These are phyloP conservation scores for Amphicarpaea edgeworthii DNA, from an alignment of 306 rosid species.

Conservation along the genomic window DNA sequence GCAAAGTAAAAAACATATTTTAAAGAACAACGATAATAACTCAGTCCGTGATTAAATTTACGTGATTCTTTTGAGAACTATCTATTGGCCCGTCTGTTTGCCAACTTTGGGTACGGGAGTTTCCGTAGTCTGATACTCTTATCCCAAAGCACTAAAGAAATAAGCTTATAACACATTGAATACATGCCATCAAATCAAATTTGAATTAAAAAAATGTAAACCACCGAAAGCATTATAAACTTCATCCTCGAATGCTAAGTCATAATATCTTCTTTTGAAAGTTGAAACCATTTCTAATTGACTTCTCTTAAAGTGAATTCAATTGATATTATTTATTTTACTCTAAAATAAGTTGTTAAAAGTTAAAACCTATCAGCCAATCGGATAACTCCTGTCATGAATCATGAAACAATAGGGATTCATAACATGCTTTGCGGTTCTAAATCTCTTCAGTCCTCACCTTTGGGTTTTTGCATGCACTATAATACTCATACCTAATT, in stretches of 20 bases:
- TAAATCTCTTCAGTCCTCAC: neutral
- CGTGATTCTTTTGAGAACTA: neutral
- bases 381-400: neutral
- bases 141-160: neutral
- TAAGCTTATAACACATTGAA: no score
- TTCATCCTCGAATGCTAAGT: no score
- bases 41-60: neutral
- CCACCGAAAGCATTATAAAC: neutral
- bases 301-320: neutral
- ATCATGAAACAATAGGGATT: neutral
- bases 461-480: neutral
- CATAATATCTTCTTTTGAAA: neutral
- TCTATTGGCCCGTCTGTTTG: neutral
- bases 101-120: neutral
- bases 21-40: neutral
- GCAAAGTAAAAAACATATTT: neutral
- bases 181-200: neutral
- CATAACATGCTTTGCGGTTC: neutral
- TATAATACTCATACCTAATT: conserved; percentile 1
- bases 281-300: neutral
- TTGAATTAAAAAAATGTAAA: neutral
- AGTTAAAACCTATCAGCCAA: neutral
- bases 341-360: neutral
- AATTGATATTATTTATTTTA: neutral
- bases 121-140: neutral